Evolutionary conservation across 257 asterid species (phyloP), one percentile per base, ranked within the genome.

Genomic region (Nicotiana tomentosiformis): DNA sequence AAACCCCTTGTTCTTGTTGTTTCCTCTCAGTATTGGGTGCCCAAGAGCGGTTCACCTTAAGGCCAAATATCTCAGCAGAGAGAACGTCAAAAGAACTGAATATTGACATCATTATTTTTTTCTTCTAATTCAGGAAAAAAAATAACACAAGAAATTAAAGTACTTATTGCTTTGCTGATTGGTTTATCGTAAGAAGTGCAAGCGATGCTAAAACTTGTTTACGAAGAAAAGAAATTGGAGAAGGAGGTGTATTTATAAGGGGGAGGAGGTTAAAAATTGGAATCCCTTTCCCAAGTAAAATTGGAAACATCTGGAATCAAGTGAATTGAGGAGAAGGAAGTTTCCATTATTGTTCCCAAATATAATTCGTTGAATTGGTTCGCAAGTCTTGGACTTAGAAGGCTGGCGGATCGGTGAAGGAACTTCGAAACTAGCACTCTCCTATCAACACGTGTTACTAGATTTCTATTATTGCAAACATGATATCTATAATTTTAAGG

Each of bases 81-180:
- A 89, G 77, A 49, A 90, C 92, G 49, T 92, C 95, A 83, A 91
- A 92, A 1, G 95, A 82, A 86, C 89, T 90, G 89, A 93, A 93
- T 29, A 92, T 58, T 35, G 92, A 90, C 92, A 85, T 88, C 81
- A 85, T 88, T 53, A 62, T 57, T 23, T 20, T 20, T 20, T 20
- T 20, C 23, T 20, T 20, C 23, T 20, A 20, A 20, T 20, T 20
- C 23, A 20, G 23, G 23, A 20, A 20, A 20, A 20, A 20, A 20
- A 20, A 20, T 20, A 20, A 20, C 23, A 20, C 0, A 23, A 23
- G 26, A 23, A 84, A 78, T 87, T 53, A 6, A 11, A 2, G 10
- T 6, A 32, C 0, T 16, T 57, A 1, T 30, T 32, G 2, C 3
- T 3, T 32, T 46, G 0, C 4, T 32, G 2, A 2, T 32, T 32